Percentiles rank a stretch among this genome's conserved stretches.
These are phyloP conservation scores for Gloeostereum incarnatum DNA, from an alignment of 768 basidiomycete genomes.

Conservation along the genomic window DNA sequence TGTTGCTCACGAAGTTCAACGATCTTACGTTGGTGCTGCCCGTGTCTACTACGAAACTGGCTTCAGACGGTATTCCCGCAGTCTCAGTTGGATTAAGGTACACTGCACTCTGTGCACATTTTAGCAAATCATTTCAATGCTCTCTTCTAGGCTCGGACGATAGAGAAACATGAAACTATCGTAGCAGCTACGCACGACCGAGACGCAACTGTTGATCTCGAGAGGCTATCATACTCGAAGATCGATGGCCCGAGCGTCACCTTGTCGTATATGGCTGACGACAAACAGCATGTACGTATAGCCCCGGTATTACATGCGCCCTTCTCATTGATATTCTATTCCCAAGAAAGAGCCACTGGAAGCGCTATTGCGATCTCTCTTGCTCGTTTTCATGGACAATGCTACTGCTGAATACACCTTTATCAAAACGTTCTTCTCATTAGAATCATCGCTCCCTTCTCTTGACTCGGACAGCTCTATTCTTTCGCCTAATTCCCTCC, in stretches of 20 bases:
- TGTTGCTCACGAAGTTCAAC: constrained; percentile 81
- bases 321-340: constrained; percentile 9
- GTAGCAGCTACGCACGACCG: constrained; percentile 33
- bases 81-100: constrained; percentile 73
- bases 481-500: constrained; percentile 25
- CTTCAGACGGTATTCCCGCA: constrained; percentile 82
- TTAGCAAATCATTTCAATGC: constrained; percentile 1
- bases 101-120: constrained; percentile 7
- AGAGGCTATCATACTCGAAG: constrained; percentile 56
- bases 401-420: constrained; percentile 90
- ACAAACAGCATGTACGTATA: constrained; percentile 72
- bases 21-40: constrained; percentile 75
- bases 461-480: constrained; percentile 23
- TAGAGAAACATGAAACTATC: constrained; percentile 65
- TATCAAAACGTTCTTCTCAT: constrained; percentile 73
- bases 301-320: neutral
- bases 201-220: constrained; percentile 30
- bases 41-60: constrained; percentile 94
- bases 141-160: constrained; percentile 43
- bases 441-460: constrained; percentile 20
- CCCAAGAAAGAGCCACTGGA: constrained; percentile 75
- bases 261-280: constrained; percentile 83
- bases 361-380: constrained; percentile 73
- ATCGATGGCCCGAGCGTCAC: constrained; percentile 77
- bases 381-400: constrained; percentile 93